Base-by-base conservation (phyloP, 495 filamentous ascomycete genomes). In the Ascobolus immersus region DNA sequence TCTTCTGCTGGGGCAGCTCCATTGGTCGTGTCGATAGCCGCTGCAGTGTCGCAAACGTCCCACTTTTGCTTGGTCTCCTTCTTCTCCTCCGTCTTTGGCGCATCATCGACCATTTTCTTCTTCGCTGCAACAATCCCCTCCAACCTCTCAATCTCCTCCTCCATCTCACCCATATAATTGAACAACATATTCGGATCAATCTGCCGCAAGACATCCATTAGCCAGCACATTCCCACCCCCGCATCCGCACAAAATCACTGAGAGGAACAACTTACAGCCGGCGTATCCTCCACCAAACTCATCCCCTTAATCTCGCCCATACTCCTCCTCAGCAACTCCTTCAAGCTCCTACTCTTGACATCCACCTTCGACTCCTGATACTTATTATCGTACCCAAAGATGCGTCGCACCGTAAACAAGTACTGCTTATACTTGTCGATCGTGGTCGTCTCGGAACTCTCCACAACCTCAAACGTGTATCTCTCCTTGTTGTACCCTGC, bases 101-200 rank as follows among this genome's bases (percentile, higher is more conserved):
- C n/a, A n/a, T n/a, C n/a, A n/a, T n/a, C n/a, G n/a, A n/a, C n/a
- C n/a, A n/a, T n/a, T n/a, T n/a, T n/a, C n/a, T n/a, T n/a, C n/a
- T n/a, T n/a, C n/a, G n/a, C n/a, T n/a, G n/a, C n/a, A n/a, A n/a
- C n/a, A n/a, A n/a, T n/a, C n/a, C n/a, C n/a, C n/a, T 20, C 36
- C 5, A 23, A 8, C 13, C 33, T 14, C 18, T 40, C 45, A 32
- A 35, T 13, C 40, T 33, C 41, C n/a, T 27, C 33, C 19, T 48
- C 28, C 8, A 44, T n/a, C 8, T 42, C 29, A 9, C 31, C 18
- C 10, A 51, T 17, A 42, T 47, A 38, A 36, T 86, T 55, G 58
- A 91, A 93, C 5, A 91, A 64, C 61, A 78, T 68, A 49, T 90
- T 84, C 7, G 82, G 80, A 45, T 90, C 77, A 10, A 79, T 28